Evolutionary conservation across 2,329 filamentous ascomycete genomes (phyloP), one percentile per base, ranked within the genome.

Genomic region (Phaeosphaeria sp.): DNA sequence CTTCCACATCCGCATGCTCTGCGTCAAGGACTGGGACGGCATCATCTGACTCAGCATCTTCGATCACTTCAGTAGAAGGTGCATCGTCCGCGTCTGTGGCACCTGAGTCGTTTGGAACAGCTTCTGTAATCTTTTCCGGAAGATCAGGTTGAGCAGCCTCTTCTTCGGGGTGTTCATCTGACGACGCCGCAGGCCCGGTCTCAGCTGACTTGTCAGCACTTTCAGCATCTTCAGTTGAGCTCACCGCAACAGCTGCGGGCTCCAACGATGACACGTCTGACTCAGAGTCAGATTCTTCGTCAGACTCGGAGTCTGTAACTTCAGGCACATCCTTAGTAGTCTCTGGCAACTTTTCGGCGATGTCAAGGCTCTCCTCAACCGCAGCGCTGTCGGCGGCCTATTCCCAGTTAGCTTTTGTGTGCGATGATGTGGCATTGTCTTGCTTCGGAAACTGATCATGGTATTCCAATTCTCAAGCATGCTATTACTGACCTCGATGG

Each of bases 231-330:
- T 39, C 47, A 7, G 47, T 39, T 13, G 21, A n/a, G 18, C 15
- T 22, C 40, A 21, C 33, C n/a, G 30, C 45, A 30, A 42, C 11
- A 15, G 15, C n/a, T 13, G 45, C 8, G 8, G 45, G 45, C 13
- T 42, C 21, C 17, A 46, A 7, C 25, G 48, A 25, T 3, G 60
- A 58, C n/a, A 56, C 47, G 20, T 61, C 60, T 30, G 60, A 61
- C 8, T n/a, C 47, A 40, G 60, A 63, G 36, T 50, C 55, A 52
- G 55, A 46, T 21, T 56, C 51, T 6, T 55, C 48, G 11, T 57
- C 56, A 44, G 59, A 52, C 6, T 57, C 49, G 15, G 30, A 46
- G 17, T 36, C 42, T 5, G 24, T 18, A 43, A 9, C 15, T 40
- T 44, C 45, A 42, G 49, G 51, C 20, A 49, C 51, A 17, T 45